phyloP scores from a whole-genome alignment of 805 yeast genomes.

The Schwanniomyces occidentalis region DNA sequence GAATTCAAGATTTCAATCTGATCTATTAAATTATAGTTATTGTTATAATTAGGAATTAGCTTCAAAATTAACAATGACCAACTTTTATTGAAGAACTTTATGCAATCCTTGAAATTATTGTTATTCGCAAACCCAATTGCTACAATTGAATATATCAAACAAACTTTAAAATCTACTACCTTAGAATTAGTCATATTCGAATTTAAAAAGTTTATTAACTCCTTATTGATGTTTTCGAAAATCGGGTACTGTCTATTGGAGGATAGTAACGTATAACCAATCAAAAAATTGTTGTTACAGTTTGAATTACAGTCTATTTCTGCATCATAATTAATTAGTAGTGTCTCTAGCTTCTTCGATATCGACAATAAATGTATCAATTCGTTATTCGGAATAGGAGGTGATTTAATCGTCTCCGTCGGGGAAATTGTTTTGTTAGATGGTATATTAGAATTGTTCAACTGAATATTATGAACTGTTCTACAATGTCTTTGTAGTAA shows the following conservation, averaged over 20 bases:
- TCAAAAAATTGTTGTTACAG: conserved; percentile 28
- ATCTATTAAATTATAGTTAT: conserved; percentile 23
- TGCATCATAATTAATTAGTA: conserved; percentile 13
- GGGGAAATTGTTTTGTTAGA: not conserved
- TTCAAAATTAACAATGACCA: conserved; percentile 45
- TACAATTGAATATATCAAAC: conserved; percentile 43
- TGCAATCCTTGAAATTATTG: conserved; percentile 29
- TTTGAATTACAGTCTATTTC: conserved; percentile 11
- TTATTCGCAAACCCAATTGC: conserved; percentile 42
- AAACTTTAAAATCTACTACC: conserved; percentile 31
- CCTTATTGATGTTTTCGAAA: conserved; percentile 21
- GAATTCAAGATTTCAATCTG: conserved; percentile 46
- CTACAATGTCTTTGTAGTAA: conserved; percentile 73
- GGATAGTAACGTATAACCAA: conserved; percentile 25
- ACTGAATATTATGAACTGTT: conserved; percentile 62
- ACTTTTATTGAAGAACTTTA: conserved; percentile 41
- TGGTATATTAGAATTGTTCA: conserved; percentile 4
- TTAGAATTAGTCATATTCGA: conserved; percentile 11
- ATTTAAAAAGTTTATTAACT: conserved; percentile 23
- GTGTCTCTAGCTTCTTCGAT: conserved; percentile 23
- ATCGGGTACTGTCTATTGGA: conserved; percentile 9
- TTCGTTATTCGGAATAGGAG: conserved; percentile 12
- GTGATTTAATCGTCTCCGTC: not conserved
- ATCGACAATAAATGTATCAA: conserved; percentile 30
- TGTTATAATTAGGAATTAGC: conserved; percentile 34